phyloP scores from a whole-genome alignment of 306 rosid genomes.

The Lupinus albus region DNA sequence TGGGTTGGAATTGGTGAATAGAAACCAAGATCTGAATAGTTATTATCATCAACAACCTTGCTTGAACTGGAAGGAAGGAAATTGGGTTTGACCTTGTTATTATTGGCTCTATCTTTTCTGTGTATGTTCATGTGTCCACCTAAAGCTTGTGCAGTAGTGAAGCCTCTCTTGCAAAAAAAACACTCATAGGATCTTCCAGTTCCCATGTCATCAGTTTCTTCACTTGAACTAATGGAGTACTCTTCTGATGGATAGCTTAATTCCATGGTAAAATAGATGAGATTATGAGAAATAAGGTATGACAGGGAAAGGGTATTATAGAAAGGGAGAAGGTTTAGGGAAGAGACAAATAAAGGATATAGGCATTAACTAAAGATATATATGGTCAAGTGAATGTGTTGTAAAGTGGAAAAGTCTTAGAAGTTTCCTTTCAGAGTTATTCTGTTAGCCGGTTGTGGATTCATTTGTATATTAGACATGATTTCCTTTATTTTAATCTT shows the following conservation, averaged over 20 bases:
- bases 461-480: conserved; percentile 31
- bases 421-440: conserved; percentile 50
- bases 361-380: conserved; percentile 53
- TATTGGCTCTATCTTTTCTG: conserved; percentile 66
- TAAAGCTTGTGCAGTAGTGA: conserved; percentile 88
- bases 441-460: conserved; percentile 69
- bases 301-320: conserved; percentile 42
- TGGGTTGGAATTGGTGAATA: conserved; percentile 47
- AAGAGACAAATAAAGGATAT: conserved; percentile 59
- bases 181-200: conserved; percentile 78
- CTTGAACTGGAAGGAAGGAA: conserved; percentile 48
- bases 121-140: conserved; percentile 97
- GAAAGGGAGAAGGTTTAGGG: conserved; percentile 45
- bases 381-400: conserved; percentile 44
- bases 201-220: conserved; percentile 52
- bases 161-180: conserved; percentile 86
- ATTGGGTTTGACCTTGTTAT: conserved; percentile 40
- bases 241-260: conserved; percentile 47
- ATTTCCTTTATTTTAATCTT: conserved; percentile 6
- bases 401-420: conserved; percentile 60
- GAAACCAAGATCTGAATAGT: conserved; percentile 41
- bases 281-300: conserved; percentile 20
- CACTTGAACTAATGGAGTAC: conserved; percentile 58
- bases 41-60: conserved; percentile 26
- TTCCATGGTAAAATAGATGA: conserved; percentile 45